phyloP scores from a whole-genome alignment of 257 asterid species.

The Ligustrum vulgare region DNA sequence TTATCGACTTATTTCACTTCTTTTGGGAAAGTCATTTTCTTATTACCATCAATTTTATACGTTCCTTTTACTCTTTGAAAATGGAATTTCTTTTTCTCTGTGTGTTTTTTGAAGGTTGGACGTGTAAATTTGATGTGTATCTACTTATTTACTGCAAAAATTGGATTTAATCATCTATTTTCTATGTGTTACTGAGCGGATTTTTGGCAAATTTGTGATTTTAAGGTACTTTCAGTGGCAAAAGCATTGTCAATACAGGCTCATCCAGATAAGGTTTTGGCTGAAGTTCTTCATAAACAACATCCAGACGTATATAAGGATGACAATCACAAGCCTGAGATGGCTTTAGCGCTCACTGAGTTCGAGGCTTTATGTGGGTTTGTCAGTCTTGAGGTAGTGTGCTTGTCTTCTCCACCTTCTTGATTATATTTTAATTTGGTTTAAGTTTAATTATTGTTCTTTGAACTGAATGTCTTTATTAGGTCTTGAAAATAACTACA shows the following conservation, averaged over 20 bases:
- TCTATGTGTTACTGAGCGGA: neutral
- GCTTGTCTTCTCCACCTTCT: too few relatives aligned
- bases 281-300: conserved; percentile 63
- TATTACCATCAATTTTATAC: neutral
- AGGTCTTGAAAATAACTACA: neutral
- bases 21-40: neutral
- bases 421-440: too few relatives aligned
- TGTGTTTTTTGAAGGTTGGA: neutral
- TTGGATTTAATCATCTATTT: neutral
- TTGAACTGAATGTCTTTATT: conserved; percentile 6
- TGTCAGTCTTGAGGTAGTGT: conserved; percentile 64
- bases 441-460: neutral
- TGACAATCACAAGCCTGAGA: conserved; percentile 97
- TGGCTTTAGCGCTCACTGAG: conserved; percentile 89
- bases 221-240: conserved; percentile 85
- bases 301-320: conserved; percentile 79
- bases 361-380: conserved; percentile 95
- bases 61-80: neutral
- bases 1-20: neutral
- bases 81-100: neutral
- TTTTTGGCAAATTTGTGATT: neutral
- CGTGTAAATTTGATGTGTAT: neutral
- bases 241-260: conserved; percentile 95
- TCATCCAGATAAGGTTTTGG: conserved; percentile 93
- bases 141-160: neutral